These are phyloP conservation scores for Collybia sordida DNA, from an alignment of 768 basidiomycete species.

Conservation along the genomic window DNA sequence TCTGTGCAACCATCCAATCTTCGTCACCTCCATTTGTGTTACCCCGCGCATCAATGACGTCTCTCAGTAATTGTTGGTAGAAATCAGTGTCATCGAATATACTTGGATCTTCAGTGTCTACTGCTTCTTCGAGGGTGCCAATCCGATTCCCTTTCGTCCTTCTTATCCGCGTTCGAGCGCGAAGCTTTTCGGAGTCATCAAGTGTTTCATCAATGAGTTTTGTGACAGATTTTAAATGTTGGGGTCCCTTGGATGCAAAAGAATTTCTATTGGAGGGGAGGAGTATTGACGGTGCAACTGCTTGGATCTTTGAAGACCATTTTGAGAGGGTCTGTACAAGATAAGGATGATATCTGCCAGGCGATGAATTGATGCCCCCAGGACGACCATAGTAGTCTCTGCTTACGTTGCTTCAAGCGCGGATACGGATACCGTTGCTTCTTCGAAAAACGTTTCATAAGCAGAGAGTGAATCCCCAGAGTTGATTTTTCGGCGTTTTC, in stretches of 20 bases:
- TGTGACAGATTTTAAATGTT: slow-evolving; percentile 60
- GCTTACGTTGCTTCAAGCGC: slow-evolving; percentile 56
- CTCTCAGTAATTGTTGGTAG: slow-evolving; percentile 88
- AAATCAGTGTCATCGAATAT: slow-evolving; percentile 90
- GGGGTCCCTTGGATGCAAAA: slow-evolving; percentile 57
- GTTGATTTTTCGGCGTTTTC: slow-evolving; percentile 54
- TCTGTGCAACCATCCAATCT: slow-evolving; percentile 67
- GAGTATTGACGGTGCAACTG: slow-evolving; percentile 80
- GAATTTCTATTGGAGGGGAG: slow-evolving; percentile 69
- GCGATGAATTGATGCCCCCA: background rate
- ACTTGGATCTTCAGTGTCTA: slow-evolving; percentile 38
- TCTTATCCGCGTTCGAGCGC: slow-evolving; percentile 62
- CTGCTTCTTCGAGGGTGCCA: slow-evolving; percentile 31
- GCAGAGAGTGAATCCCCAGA: slow-evolving; percentile 26
- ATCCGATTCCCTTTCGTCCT: slow-evolving; percentile 49
- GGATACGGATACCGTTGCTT: slow-evolving; percentile 39
- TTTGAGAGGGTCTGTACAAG: slow-evolving; percentile 80
- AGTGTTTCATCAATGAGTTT: slow-evolving; percentile 80
- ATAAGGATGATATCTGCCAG: slow-evolving; percentile 58
- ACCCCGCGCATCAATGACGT: slow-evolving; percentile 78
- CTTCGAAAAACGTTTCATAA: slow-evolving; percentile 36
- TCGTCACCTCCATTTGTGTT: slow-evolving; percentile 41
- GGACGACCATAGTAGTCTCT: background rate
- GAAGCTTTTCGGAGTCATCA: slow-evolving; percentile 51
- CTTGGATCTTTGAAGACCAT: slow-evolving; percentile 96